Base-by-base conservation (phyloP, 1,284 basidiomycete species). In the Ganoderma lucidum region DNA sequence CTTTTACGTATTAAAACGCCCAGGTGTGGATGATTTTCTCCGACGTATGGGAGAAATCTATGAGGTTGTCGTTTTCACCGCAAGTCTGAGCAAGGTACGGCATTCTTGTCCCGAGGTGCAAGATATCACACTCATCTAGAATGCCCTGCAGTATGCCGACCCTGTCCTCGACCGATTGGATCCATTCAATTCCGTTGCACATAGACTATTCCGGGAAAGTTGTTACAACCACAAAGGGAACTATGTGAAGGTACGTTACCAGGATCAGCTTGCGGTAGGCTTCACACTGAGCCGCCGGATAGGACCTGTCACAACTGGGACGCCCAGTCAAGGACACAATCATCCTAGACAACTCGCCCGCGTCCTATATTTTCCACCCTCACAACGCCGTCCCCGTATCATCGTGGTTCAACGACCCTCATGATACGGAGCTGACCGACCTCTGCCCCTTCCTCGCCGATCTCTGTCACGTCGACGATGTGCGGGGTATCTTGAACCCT, bases 171-270 rank as follows among this genome's bases (percentile, higher is more conserved):
- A 99, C 84, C 98, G 97, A 81, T 88, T 99, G 64, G 97, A 99
- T 79, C 88, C 94, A 45, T 91, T 96, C 80, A 91, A 90, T 67
- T 95, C 97, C 14, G 97, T 99, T 35, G 86, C 94, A 28, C 97
- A 99, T 81, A 89, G 98, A 64, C 83, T 99, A 65, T 99, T 99
- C 90, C 87, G 97, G 70, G 97, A 99, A 84, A 96, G 95, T 77
- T 99, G 97, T 83, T 99, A 98, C 82, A 99, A 99, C 80, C 97
- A 99, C 83, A 94, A 94, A 81, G 97, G 97, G 67, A 99, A 98
- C 84, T 99, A 99, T 79, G 97, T 99, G 82, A 99, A 99, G 88
- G 95, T 96, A 67, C 3, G 53, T 55, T 30, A 2, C 30, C 9
- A 5, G 32, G 32, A n/a, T 48, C n/a, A 55, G 17, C 63, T 59